Base-by-base conservation (phyloP, 31 red algal genomes). In the Asparagopsis taxiformis region DNA sequence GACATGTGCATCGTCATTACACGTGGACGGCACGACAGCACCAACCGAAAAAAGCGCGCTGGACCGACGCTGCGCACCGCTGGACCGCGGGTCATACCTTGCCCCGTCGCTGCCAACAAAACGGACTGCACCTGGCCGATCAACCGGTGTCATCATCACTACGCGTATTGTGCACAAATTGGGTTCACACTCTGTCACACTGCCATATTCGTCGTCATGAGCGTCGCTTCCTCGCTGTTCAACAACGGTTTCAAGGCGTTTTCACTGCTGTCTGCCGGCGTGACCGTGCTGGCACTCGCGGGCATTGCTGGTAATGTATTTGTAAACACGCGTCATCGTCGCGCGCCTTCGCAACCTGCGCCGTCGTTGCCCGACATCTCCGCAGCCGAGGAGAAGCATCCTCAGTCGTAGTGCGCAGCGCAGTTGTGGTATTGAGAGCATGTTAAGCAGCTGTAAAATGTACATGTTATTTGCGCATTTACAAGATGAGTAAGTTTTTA, bases 201-300 rank as follows among this genome's bases (percentile, higher is more conserved):
- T n/a, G n/a, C n/a, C n/a, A n/a, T n/a, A n/a, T n/a, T n/a, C n/a
- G n/a, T n/a, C n/a, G n/a, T n/a, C n/a, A n/a, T n/a, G n/a, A n/a
- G n/a, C n/a, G n/a, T n/a, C n/a, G n/a, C 79, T 13, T 37, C 79
- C 10, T 46, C 59, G 19, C 16, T 78, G 38, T 66, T 38, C 34
- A 68, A 84, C 58, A 84, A 84, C 68, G 67, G 24, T 13, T 73
- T 65, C 55, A 84, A 70, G 48, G 13, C 56, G 9, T 10, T 84
- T 37, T 31, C 67, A 13, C 43, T 25, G 15, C 2, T 65, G 0
- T 73, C 53, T 28, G 79, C 67, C 59, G 68, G 44, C 3, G 67
- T 59, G 19, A 84, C 79, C 6, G 66, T 84, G 15, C 39, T 84
- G 4, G 67, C 68, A 38, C 19, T 84, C 11, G 28, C 53, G 16